phyloP scores from a whole-genome alignment of 2,329 filamentous ascomycete genomes.

The Ophiocordyceps camponoti-saundersi region DNA sequence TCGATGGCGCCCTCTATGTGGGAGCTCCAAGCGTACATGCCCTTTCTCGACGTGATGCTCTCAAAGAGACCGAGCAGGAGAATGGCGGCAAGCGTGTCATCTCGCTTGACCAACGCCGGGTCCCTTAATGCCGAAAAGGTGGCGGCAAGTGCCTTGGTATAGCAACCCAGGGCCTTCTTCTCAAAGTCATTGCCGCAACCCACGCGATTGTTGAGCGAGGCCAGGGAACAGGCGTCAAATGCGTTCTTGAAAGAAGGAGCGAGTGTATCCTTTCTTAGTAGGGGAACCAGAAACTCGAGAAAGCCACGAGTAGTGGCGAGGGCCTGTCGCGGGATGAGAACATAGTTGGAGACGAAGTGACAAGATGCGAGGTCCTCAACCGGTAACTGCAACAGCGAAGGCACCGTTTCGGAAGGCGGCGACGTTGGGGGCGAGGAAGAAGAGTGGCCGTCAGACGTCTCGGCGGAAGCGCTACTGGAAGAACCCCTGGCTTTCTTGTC shows the following conservation, averaged over 20 bases:
- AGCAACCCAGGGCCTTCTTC: slow-evolving; percentile 26
- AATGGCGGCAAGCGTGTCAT: slow-evolving; percentile 40
- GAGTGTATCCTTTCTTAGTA: slow-evolving; percentile 25
- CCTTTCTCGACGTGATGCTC: slow-evolving; percentile 37
- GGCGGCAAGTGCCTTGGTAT: slow-evolving; percentile 33
- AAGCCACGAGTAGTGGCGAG: slow-evolving; percentile 27
- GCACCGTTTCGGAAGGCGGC: slow-evolving; percentile 6
- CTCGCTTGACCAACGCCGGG: slow-evolving; percentile 26
- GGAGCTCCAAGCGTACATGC: slow-evolving; percentile 40
- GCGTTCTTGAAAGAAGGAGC: slow-evolving; percentile 32
- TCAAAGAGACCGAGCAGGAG: slow-evolving; percentile 43
- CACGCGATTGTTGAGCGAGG: slow-evolving; percentile 34
- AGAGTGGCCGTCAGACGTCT: slow-evolving; percentile 5
- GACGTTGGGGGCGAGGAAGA: slow-evolving; percentile 1
- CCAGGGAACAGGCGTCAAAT: slow-evolving; percentile 40
- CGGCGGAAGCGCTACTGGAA: slow-evolving; percentile 4
- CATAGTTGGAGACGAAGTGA: slow-evolving; percentile 42
- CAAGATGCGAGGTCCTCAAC: slow-evolving; percentile 36
- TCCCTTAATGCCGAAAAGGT: slow-evolving; percentile 35
- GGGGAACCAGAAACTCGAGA: slow-evolving; percentile 38
- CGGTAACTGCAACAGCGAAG: slow-evolving; percentile 21
- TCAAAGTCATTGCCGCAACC: slow-evolving; percentile 14
- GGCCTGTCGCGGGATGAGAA: slow-evolving; percentile 31
- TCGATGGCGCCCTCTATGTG: slow-evolving; percentile 46
- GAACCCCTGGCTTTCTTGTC: slow-evolving; percentile 1